Percentiles rank a stretch among this genome's conserved stretches.
Evolutionary conservation across 73 alveolate genomes (phyloP).

Genomic region (Symbiodinium natans): DNA sequence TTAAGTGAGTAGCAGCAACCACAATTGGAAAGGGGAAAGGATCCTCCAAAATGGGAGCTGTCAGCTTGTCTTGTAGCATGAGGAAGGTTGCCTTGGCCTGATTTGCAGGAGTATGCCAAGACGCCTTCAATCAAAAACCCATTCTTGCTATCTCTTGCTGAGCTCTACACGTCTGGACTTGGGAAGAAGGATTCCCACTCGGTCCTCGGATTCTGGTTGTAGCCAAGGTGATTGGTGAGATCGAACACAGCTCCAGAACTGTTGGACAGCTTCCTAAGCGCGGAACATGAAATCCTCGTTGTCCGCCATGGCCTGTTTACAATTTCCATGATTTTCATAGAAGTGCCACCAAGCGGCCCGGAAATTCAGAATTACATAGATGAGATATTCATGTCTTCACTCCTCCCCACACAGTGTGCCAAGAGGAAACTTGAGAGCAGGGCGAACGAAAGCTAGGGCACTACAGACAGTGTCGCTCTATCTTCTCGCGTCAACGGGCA

Average conservation of each 20-base stretch:
- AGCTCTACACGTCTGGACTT: slow-evolving; percentile 46
- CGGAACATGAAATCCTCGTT: slow-evolving; percentile 46
- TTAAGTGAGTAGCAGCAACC: background rate
- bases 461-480: no score
- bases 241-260: background rate
- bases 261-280: background rate
- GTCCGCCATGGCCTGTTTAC: slow-evolving; percentile 71
- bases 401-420: no score
- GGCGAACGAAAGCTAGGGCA: no score
- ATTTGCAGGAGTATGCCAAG: background rate
- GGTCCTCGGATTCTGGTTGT: slow-evolving; percentile 15
- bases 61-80: slow-evolving; percentile 63
- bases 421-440: no score
- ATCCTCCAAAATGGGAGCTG: slow-evolving; percentile 70
- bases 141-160: background rate
- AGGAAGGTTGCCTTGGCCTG: slow-evolving; percentile 64
- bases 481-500: no score
- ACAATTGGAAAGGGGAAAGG: background rate
- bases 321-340: no score
- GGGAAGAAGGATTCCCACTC: slow-evolving; percentile 71
- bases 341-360: no score
- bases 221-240: background rate
- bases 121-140: background rate
- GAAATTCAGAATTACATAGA: no score
- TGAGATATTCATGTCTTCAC: no score